phyloP scores from a whole-genome alignment of 371 early-diverging fungal genomes.

The Phascolomyces articulosus region DNA sequence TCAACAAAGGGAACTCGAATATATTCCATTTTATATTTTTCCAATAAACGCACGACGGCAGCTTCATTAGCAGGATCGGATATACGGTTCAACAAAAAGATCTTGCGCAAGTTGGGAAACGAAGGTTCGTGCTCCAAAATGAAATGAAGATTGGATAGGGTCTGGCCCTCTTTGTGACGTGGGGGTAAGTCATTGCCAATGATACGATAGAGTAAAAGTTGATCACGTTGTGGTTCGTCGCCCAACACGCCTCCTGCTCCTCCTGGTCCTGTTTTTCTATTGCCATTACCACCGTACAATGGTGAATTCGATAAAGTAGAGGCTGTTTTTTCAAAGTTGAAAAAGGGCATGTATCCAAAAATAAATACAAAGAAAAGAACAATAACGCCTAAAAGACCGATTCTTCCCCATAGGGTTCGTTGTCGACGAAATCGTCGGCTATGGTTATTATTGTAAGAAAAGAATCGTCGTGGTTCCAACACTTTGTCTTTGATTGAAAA shows the following conservation, averaged over 20 bases:
- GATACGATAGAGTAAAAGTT: constrained; percentile 67
- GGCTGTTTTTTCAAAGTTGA: constrained; percentile 16
- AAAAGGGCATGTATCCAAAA: constrained; percentile 26
- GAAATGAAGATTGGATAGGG: constrained; percentile 67
- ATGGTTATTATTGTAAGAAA: neutral
- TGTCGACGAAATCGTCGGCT: constrained; percentile 20
- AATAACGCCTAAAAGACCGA: constrained; percentile 9
- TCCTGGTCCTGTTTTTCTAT: no score
- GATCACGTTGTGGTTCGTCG: constrained; percentile 44
- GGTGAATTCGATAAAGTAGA: neutral
- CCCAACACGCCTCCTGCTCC: no score
- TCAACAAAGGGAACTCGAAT: constrained; percentile 64
- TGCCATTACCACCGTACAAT: neutral
- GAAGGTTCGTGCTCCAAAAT: constrained; percentile 68
- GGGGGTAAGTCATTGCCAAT: constrained; percentile 77
- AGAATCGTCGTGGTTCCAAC: constrained; percentile 17
- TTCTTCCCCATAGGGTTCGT: constrained; percentile 17
- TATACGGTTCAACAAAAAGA: constrained; percentile 72
- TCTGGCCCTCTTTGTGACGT: constrained; percentile 70
- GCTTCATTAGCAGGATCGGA: constrained; percentile 62
- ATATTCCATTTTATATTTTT: constrained; percentile 60
- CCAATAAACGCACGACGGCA: constrained; percentile 58
- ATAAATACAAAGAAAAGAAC: constrained; percentile 18
- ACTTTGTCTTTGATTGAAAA: constrained; percentile 21
- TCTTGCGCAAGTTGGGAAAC: constrained; percentile 64